Conservation (phyloP, 2,329 filamentous ascomycete genomes). For the Monosporascus sp. region DNA sequence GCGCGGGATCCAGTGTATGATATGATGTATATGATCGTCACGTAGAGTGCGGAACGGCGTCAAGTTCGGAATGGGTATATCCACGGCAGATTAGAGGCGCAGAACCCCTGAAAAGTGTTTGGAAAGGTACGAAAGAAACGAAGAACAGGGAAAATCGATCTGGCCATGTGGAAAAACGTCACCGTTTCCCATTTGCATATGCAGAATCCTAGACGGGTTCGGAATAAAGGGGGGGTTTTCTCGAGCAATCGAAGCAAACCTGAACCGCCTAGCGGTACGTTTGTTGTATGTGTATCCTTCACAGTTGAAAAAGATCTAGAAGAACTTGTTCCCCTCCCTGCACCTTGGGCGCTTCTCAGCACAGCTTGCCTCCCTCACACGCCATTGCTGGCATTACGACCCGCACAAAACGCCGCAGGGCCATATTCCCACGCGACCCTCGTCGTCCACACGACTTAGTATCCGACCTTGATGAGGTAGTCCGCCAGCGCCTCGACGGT, state of each 20-base stretch:
- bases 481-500: slow-evolving; percentile 81
- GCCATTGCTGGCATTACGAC: too few species aligned
- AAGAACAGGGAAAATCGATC: slow-evolving; percentile 4
- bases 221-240: slow-evolving; percentile 11
- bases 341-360: background rate
- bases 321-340: background rate
- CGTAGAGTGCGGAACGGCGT: slow-evolving; percentile 6
- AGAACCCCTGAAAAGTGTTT: slow-evolving; percentile 5
- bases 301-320: slow-evolving; percentile 2
- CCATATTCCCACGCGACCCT: background rate
- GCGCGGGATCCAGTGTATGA: slow-evolving; percentile 8
- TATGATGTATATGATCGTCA: slow-evolving; percentile 13
- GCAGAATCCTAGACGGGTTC: slow-evolving; percentile 25
- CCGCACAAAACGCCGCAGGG: too few species aligned
- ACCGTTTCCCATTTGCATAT: slow-evolving; percentile 23
- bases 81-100: slow-evolving; percentile 11
- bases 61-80: slow-evolving; percentile 13
- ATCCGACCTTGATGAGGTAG: slow-evolving; percentile 75
- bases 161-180: background rate
- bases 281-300: background rate
- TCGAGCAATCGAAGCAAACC: slow-evolving; percentile 9
- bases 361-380: background rate
- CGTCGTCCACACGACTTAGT: slow-evolving; percentile 46
- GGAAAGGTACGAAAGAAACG: slow-evolving; percentile 8
- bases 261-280: slow-evolving; percentile 4